A percentile compares a stretch with the other conserved stretches of the same genome.
Evolutionary conservation across 441 rosid genomes (phyloP).

Genomic region (Geranium incanum): DNA sequence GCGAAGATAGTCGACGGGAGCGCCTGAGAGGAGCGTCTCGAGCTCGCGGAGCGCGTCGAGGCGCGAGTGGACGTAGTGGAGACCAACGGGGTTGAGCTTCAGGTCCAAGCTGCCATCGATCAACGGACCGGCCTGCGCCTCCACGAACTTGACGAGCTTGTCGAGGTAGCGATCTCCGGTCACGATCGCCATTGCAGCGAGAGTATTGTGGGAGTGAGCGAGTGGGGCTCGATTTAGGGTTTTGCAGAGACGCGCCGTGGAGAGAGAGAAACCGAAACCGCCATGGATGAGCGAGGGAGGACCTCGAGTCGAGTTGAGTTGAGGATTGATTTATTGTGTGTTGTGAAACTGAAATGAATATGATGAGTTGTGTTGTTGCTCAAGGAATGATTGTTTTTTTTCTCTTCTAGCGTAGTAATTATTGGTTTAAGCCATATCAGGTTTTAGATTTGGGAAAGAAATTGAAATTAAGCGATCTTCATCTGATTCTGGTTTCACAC

Average conservation of each 20-base stretch:
- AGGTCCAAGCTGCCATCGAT: slow-evolving; percentile 59
- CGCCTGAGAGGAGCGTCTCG: slow-evolving; percentile 67
- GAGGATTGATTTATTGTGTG: not conserved
- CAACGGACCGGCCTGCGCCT: slow-evolving; percentile 55
- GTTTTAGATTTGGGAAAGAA: too few species aligned
- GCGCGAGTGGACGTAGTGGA: slow-evolving; percentile 83
- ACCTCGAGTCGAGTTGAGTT: not conserved
- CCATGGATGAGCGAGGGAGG: not conserved
- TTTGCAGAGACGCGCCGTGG: not conserved
- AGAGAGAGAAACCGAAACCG: not conserved
- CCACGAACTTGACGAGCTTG: slow-evolving; percentile 68
- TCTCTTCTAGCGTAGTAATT: too few species aligned
- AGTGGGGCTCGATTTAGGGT: slow-evolving; percentile 18
- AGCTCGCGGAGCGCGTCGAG: slow-evolving; percentile 81
- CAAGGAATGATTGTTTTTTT: not conserved
- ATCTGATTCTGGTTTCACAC: too few species aligned
- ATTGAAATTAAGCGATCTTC: too few species aligned
- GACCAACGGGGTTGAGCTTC: slow-evolving; percentile 88
- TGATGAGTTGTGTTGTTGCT: not conserved
- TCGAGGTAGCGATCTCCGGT: slow-evolving; percentile 93
- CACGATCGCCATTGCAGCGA: slow-evolving; percentile 53
- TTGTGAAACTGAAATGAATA: not conserved
- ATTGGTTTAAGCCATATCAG: too few species aligned
- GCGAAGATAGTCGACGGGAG: slow-evolving; percentile 91
- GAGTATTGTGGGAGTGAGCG: not conserved